Evolutionary conservation across 768 basidiomycete genomes (phyloP).

Genomic region (Amanita pseudoporphyria): DNA sequence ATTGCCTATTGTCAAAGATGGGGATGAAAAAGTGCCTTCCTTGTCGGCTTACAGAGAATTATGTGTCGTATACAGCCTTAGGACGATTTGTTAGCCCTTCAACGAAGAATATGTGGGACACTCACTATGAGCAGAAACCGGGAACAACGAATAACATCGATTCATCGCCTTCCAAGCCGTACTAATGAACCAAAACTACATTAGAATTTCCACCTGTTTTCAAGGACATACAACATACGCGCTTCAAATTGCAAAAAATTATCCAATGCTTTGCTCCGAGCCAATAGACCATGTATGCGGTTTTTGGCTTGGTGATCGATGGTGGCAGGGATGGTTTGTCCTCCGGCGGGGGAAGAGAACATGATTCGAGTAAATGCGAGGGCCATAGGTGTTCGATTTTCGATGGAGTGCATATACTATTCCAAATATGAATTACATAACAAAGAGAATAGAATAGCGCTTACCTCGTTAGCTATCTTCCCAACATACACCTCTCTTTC

Average conservation of each 20-base stretch:
- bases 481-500: constrained; percentile 69
- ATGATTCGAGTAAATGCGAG: constrained; percentile 76
- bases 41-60: constrained; percentile 39
- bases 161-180: constrained; percentile 88
- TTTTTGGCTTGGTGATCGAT: constrained; percentile 30
- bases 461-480: constrained; percentile 74
- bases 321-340: constrained; percentile 20
- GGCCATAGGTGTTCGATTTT: constrained; percentile 88
- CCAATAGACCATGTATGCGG: constrained; percentile 60
- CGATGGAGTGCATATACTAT: constrained; percentile 75
- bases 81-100: not conserved
- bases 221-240: constrained; percentile 24
- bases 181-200: constrained; percentile 30
- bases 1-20: too few species aligned
- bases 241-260: constrained; percentile 79
- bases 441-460: not conserved
- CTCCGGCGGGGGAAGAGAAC: constrained; percentile 26
- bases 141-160: constrained; percentile 83
- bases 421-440: not conserved
- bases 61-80: constrained; percentile 45
- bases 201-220: not conserved
- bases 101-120: too few species aligned
- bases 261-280: constrained; percentile 74
- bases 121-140: constrained; percentile 48
- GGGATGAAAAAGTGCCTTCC: not conserved